Evolutionary conservation across 305 asterid genomes (phyloP), one percentile per base, ranked within the genome.

Genomic region (Vinca major): DNA sequence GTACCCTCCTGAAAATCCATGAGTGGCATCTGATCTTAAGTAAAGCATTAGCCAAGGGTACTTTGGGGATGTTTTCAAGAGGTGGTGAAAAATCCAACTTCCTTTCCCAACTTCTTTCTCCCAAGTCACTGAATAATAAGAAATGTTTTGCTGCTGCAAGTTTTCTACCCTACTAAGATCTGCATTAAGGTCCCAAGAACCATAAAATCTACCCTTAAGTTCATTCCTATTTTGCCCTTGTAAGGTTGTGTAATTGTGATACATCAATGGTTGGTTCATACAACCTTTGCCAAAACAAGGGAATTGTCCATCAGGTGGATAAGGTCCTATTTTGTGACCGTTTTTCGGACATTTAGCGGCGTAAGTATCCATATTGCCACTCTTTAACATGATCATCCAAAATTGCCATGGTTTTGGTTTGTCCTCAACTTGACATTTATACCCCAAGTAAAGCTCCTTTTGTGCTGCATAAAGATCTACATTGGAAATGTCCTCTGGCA

Each of bases 21-120:
- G 67, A 0, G 90, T 83, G 72, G 92, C 83, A 65, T 89, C 96
- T 63, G 96, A 81, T 72, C 96, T 80, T 4, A 89, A 71, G 69
- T 89, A 89, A 68, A 89, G 96, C 96, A 89, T 89, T 73, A 89
- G 73, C 93, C 96, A 86, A 4, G 96, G 93, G 61, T 89, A 86
- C 79, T 85, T 86, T 33, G 54, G 41, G 3, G 93, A 89, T n/a
- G 91, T 85, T 71, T 80, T 85, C 58, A 89, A 52, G n/a, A 86
- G 74, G 78, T 89, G 87, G 67, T 81, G 96, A 70, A 88, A 86
- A 69, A 70, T 66, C 96, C 92, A 86, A 62, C 92, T 83, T 54
- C 92, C 92, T 73, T 80, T 76, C 44, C 92, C 89, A 53, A 88
- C 68, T 77, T 86, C 81, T 76, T 88, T 88, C 77, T 81, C 80